Conservation (phyloP, 2,329 filamentous ascomycete genomes). For the Aureobasidium sp. region DNA sequence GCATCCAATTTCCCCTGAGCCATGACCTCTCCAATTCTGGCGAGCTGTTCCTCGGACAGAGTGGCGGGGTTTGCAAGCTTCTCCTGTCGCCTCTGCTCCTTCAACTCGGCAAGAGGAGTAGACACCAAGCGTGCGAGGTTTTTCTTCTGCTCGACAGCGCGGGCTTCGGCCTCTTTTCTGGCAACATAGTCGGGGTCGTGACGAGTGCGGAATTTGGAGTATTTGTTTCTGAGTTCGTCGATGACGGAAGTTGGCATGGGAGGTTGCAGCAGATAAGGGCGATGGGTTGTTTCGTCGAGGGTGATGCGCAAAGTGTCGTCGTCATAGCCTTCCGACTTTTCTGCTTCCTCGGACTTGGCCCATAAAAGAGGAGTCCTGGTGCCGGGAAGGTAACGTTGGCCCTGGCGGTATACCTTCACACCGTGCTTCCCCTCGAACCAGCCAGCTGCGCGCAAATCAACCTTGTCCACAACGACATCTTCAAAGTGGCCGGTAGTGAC, state of each 20-base stretch:
- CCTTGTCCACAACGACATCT: slow-evolving; percentile 71
- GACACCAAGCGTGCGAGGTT: slow-evolving; percentile 35
- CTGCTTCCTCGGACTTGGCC: slow-evolving; percentile 49
- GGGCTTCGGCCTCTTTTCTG: slow-evolving; percentile 52
- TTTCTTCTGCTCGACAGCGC: slow-evolving; percentile 38
- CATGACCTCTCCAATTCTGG: slow-evolving; percentile 38
- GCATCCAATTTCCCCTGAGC: slow-evolving; percentile 16
- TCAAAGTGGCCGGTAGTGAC: slow-evolving; percentile 55
- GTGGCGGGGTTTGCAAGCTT: slow-evolving; percentile 31
- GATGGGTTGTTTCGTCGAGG: slow-evolving; percentile 67
- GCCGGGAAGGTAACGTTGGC: slow-evolving; percentile 55
- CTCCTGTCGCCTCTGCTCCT: slow-evolving; percentile 32
- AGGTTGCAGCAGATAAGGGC: slow-evolving; percentile 66
- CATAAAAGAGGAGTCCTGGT: slow-evolving; percentile 69
- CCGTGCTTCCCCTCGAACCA: slow-evolving; percentile 33
- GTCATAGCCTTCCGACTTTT: slow-evolving; percentile 48
- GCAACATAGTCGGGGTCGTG: slow-evolving; percentile 69
- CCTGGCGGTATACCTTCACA: slow-evolving; percentile 40
- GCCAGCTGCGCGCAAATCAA: slow-evolving; percentile 39
- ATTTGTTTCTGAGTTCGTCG: slow-evolving; percentile 79
- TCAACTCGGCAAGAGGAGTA: slow-evolving; percentile 42
- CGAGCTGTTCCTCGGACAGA: slow-evolving; percentile 33
- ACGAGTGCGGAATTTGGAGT: slow-evolving; percentile 71
- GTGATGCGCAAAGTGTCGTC: slow-evolving; percentile 69
- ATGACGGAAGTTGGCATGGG: slow-evolving; percentile 75